Conservation (phyloP, 2,329 filamentous ascomycete species). For the Fusarium sp. region DNA sequence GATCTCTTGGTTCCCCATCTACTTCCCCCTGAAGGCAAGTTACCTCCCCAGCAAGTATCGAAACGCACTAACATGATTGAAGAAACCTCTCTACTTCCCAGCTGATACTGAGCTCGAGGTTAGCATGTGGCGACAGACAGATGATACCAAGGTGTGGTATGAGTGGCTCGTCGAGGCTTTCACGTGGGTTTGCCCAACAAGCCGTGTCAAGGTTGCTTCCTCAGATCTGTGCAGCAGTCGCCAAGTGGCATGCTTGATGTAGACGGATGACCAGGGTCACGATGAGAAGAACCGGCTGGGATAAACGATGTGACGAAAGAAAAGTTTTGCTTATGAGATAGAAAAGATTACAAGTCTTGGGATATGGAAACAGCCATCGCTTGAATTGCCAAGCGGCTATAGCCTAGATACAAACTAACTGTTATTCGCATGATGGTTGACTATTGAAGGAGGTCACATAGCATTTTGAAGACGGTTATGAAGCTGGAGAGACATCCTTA, state of each 20-base stretch:
- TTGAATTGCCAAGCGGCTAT: slow-evolving; percentile 26
- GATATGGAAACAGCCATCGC: neutral
- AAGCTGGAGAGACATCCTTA: neutral
- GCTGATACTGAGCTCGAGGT: slow-evolving; percentile 86
- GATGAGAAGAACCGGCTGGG: neutral
- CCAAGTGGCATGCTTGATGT: slow-evolving; percentile 78
- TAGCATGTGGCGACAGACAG: slow-evolving; percentile 95
- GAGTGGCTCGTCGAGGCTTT: slow-evolving; percentile 96
- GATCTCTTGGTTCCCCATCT: slow-evolving; percentile 99
- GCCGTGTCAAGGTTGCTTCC: slow-evolving; percentile 70
- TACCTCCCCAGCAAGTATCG: neutral
- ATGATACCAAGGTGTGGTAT: slow-evolving; percentile 97
- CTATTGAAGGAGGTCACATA: no score
- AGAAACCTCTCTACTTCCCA: slow-evolving; percentile 88
- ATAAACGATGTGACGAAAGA: slow-evolving; percentile 22
- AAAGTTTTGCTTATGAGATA: slow-evolving; percentile 26
- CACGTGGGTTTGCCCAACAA: slow-evolving; percentile 67
- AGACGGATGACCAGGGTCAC: neutral
- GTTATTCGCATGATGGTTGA: no score
- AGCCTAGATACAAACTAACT: no score
- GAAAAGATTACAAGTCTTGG: neutral
- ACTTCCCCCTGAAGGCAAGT: slow-evolving; percentile 90
- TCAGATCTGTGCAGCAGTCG: slow-evolving; percentile 75
- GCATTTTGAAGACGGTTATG: neutral
- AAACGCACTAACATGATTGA: slow-evolving; percentile 16